These are phyloP conservation scores for Pyracantha coccinea DNA, from an alignment of 331 rosid genomes.

Conservation along the genomic window DNA sequence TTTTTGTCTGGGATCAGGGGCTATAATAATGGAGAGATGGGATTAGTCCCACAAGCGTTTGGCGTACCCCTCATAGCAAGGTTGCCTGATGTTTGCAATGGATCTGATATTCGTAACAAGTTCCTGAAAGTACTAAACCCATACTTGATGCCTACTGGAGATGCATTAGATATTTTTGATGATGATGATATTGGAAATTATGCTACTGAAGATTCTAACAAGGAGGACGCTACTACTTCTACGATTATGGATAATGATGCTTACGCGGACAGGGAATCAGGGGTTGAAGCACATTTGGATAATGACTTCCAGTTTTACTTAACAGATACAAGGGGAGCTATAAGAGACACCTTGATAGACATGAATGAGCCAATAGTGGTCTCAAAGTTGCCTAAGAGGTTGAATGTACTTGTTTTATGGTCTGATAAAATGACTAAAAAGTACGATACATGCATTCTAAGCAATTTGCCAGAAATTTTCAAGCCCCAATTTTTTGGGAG, in stretches of 20 bases:
- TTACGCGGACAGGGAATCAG: conserved; percentile 31
- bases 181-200: conserved; percentile 21
- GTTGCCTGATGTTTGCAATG: conserved; percentile 36
- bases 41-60: conserved; percentile 15
- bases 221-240: conserved; percentile 27
- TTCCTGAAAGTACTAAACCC: conserved; percentile 55
- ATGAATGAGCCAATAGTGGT: conserved; percentile 28
- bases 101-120: conserved; percentile 41
- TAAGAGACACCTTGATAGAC: conserved; percentile 22
- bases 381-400: conserved; percentile 8
- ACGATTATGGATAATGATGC: conserved; percentile 30
- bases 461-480: conserved; percentile 55
- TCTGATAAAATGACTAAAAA: conserved; percentile 44
- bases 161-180: conserved; percentile 23
- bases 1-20: conserved; percentile 17
- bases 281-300: conserved; percentile 27
- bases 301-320: conserved; percentile 49
- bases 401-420: conserved; percentile 55
- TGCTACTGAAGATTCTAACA: conserved; percentile 41
- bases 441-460: conserved; percentile 38
- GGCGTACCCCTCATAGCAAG: conserved; percentile 69
- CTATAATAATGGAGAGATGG: conserved; percentile 11
- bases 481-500: conserved; percentile 20
- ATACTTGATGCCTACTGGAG: conserved; percentile 35
- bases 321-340: not conserved